A percentile compares a stretch with the other conserved stretches of the same genome.
Evolutionary conservation across 495 filamentous ascomycete species (phyloP).

Genomic region (Amniculicola lignicola): DNA sequence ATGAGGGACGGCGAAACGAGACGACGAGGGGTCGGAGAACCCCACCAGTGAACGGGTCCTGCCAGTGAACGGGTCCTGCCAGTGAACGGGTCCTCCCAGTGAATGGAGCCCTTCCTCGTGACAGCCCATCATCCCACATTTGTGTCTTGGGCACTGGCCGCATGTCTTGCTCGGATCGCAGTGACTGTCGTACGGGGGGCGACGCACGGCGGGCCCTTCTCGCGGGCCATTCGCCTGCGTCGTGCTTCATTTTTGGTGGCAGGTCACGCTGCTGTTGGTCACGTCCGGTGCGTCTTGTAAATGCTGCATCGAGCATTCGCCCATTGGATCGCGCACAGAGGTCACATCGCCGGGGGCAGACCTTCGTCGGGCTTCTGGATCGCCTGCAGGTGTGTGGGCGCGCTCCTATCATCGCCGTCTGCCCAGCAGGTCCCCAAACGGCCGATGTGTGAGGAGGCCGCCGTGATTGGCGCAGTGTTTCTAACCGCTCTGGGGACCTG

Average conservation of each 20-base stretch:
- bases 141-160: too few species aligned
- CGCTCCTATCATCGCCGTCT: constrained; percentile 23
- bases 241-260: constrained; percentile 10
- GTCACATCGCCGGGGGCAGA: not conserved
- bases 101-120: too few species aligned
- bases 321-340: not conserved
- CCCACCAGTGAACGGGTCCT: too few species aligned
- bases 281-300: constrained; percentile 8
- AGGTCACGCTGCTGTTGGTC: constrained; percentile 2
- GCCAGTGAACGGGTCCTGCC: too few species aligned
- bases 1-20: not conserved
- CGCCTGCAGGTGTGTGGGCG: constrained; percentile 2
- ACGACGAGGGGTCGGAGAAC: not conserved
- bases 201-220: too few species aligned
- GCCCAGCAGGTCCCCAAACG: constrained; percentile 26
- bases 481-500: constrained; percentile 20
- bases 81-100: too few species aligned
- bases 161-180: too few species aligned
- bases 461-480: constrained; percentile 32
- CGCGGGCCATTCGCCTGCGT: not conserved
- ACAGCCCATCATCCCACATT: too few species aligned
- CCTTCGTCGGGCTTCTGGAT: constrained; percentile 29
- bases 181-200: too few species aligned
- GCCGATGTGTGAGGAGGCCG: constrained; percentile 3
- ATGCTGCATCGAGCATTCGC: constrained; percentile 11